Percentiles rank a stretch among this genome's conserved stretches.
Conservation (phyloP, 495 filamentous ascomycete species). For the Aspergillus wentii region DNA sequence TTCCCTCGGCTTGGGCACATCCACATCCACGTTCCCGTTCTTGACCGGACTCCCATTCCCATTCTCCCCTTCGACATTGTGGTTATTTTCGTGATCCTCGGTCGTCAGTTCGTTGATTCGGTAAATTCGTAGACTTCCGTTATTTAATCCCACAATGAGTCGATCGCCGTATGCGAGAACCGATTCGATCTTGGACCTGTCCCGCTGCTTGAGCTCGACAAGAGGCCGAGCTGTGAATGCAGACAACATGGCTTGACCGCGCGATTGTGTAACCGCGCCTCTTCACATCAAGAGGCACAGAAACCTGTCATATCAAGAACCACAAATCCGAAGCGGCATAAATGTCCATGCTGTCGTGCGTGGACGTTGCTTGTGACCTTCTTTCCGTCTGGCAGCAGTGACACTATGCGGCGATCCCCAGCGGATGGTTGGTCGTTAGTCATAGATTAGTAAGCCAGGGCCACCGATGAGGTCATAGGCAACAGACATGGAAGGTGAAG, state of each 20-base stretch:
- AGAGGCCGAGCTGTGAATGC: conserved; percentile 95
- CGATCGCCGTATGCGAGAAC: conserved; percentile 90
- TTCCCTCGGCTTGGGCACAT: conserved; percentile 45
- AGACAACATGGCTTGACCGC: conserved; percentile 71
- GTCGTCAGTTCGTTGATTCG: conserved; percentile 66
- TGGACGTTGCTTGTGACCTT: background rate
- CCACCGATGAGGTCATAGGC: background rate
- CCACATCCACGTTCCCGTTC: conserved; percentile 11
- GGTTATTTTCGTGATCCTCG: conserved; percentile 7
- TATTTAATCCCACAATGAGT: conserved; percentile 85
- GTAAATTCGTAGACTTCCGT: conserved; percentile 84
- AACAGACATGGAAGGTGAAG: no score
- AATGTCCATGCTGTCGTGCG: conserved; percentile 5
- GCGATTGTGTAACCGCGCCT: conserved; percentile 13
- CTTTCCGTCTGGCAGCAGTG: no score
- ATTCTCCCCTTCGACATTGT: conserved; percentile 1
- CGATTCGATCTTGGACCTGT: conserved; percentile 94
- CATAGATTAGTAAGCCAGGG: background rate
- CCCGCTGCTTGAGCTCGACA: conserved; percentile 89
- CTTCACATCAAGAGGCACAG: conserved; percentile 2
- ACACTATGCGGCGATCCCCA: background rate
- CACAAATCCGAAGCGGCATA: background rate
- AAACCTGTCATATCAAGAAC: conserved; percentile 1
- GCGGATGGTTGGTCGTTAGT: background rate
- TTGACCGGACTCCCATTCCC: conserved; percentile 8